Base-by-base conservation (phyloP, 2,329 filamentous ascomycete genomes). In the Torrubiella hemipterigena region DNA sequence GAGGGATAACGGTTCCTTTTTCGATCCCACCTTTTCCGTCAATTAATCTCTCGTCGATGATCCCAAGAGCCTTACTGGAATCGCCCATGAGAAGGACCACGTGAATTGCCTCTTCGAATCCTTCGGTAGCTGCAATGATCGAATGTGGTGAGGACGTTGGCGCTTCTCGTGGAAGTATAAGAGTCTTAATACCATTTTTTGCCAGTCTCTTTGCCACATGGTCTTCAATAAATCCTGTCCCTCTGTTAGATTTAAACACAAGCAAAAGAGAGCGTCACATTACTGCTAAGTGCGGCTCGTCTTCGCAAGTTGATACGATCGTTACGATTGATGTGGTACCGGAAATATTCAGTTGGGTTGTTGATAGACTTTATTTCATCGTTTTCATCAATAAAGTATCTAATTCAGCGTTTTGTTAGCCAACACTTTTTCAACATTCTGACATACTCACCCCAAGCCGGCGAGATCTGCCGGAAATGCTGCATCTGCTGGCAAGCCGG, bases 1-100 rank as follows among this genome's bases (percentile, higher is more conserved):
- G 60, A 9, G 74, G 67, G 18, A 89, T 56, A 24, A 78, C 65
- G 19, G 76, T 83, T n/a, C 85, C 86, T 27, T 67, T 62, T 40
- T 75, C 61, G 42, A 93, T 63, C 14, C 81, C 78, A 3, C 79
- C 73, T 3, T 61, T 56, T 0, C 73, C 69, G 35, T 73, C 69
- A 23, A 78, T 54, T 9, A 77, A 63, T 14, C 85, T 73, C 42
- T 81, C 77, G 0, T 84, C 76, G 40, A 87, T 67, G 20, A 89
- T 56, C 0, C 83, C 86, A 0, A 93, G 65, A 32, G 89, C 77
- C 45, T 89, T 78, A 3, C 50, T 50, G 2, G 69, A 59, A 43
- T 91, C 79, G 34, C 84, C 83, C 43, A 93, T 70, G 31, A 93
- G 55, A 27, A 94, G 55, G 15, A 93, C 60, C 12, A 93, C 57